A percentile compares a stretch with the other conserved stretches of the same genome.
phyloP scores from a whole-genome alignment of 441 rosid species.

The Geranium incanum region DNA sequence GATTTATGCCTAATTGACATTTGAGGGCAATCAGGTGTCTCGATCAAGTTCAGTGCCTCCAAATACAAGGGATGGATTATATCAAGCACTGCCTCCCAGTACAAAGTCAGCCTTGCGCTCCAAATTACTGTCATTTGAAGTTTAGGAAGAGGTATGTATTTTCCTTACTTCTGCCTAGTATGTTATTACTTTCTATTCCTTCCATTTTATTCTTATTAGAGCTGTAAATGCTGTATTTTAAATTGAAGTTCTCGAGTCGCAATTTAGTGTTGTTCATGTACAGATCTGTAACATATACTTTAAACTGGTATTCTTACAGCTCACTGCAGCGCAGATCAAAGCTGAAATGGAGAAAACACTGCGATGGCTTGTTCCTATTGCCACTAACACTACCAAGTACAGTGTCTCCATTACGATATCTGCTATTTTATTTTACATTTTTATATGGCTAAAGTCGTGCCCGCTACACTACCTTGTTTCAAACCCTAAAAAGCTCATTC shows the following conservation, averaged over 20 bases:
- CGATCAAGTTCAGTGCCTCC: slow-evolving; percentile 89
- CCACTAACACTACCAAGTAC: slow-evolving; percentile 90
- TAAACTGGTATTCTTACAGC: slow-evolving; percentile 37
- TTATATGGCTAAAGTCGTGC: background rate
- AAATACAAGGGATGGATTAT: slow-evolving; percentile 86
- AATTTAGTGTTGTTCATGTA: background rate
- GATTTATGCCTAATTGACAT: no score
- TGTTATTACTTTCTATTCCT: background rate
- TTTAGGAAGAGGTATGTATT: slow-evolving; percentile 64
- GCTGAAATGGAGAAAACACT: slow-evolving; percentile 70
- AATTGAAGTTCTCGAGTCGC: background rate
- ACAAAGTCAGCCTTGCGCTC: slow-evolving; percentile 76
- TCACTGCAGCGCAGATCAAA: slow-evolving; percentile 68
- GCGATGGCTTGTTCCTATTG: slow-evolving; percentile 79
- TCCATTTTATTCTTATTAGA: background rate
- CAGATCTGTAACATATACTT: background rate
- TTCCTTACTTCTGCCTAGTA: background rate
- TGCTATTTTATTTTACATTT: background rate
- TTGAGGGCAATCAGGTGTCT: slow-evolving; percentile 51
- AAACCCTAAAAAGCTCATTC: no score
- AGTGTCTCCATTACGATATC: slow-evolving; percentile 4
- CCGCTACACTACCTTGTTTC: background rate
- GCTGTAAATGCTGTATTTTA: background rate
- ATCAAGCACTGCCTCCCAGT: slow-evolving; percentile 88
- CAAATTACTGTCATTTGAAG: slow-evolving; percentile 54